Base-by-base conservation (phyloP, 2,329 filamentous ascomycete genomes). In the Colletotrichum scovillei region DNA sequence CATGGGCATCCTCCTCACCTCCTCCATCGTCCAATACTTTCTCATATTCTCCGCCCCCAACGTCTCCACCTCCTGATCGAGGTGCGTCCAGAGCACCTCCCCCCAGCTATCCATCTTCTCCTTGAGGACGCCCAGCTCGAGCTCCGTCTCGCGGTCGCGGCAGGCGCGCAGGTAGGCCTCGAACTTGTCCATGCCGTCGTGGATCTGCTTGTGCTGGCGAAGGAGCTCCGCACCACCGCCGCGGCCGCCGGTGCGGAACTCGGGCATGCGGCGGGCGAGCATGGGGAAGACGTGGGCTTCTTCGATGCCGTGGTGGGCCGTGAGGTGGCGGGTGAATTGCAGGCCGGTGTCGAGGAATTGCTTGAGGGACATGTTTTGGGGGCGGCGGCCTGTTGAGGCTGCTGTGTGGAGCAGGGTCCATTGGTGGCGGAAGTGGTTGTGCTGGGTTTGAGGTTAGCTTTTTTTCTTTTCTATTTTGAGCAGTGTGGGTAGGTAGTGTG, bases 21-120 rank as follows among this genome's bases (percentile, higher is more conserved):
- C 95, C 59, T 94, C 90, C 73, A 91, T 77, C 0, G 87, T 93
- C 94, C 94, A 98, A 82, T 93, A 95, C 82, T 87, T 90, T 77
- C 94, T 88, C 95, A 98, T 97, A 80, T 96, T 97, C 81, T 97
- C 93, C 57, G 95, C 95, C 2, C 92, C 90, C 38, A 98, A 82
- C 76, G 93, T 89, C 81, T 87, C 85, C 8, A 98, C 95, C 86
- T 98, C 95, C 77, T 95, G 92, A 78, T 97, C 94, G 73, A 98
- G 84, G 86, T 98, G 95, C 78, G 85, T 86, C 93, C 94, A 96
- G 62, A 98, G 81, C 75, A 97, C 93, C 11, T 86, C 86, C 12
- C 93, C 93, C 90, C 95, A 98, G 5, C 82, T 82, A 81, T 97
- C 93, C 91, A 97, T 92, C 78, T 94, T 88, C 46, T 82, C 85